A percentile compares a stretch with the other conserved stretches of the same genome.
These are phyloP conservation scores for Fagus crenata DNA, from an alignment of 306 rosid genomes.

Conservation along the genomic window DNA sequence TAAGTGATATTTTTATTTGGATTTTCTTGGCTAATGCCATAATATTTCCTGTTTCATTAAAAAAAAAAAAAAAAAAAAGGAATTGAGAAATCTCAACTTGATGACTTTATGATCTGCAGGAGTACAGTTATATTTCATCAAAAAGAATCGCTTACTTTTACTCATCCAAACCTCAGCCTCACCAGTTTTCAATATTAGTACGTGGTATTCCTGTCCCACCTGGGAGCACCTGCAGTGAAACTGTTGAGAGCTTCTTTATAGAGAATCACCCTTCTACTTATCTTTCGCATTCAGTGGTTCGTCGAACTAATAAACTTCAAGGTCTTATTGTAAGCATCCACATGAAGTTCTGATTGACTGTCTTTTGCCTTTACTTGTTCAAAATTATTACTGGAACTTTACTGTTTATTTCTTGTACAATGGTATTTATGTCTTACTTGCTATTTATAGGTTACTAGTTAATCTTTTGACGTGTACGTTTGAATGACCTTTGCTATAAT, in stretches of 20 bases:
- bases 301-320: slow-evolving; percentile 52
- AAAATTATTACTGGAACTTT: slow-evolving; percentile 3
- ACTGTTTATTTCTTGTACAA: slow-evolving; percentile 3
- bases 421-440: background rate
- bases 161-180: slow-evolving; percentile 63
- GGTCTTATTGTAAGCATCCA: slow-evolving; percentile 61
- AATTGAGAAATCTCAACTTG: slow-evolving; percentile 6
- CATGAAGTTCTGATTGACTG: slow-evolving; percentile 16
- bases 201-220: slow-evolving; percentile 65
- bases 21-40: slow-evolving; percentile 21
- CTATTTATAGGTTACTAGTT: background rate
- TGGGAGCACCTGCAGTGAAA: slow-evolving; percentile 61
- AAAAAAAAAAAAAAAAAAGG: slow-evolving; percentile 11
- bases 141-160: slow-evolving; percentile 58
- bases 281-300: slow-evolving; percentile 67
- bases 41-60: slow-evolving; percentile 20
- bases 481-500: background rate
- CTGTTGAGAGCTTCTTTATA: slow-evolving; percentile 63
- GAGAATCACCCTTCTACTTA: slow-evolving; percentile 77
- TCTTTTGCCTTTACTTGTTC: slow-evolving; percentile 1
- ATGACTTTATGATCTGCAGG: slow-evolving; percentile 50
- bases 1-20: slow-evolving; percentile 46
- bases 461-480: background rate
- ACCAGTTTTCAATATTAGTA: slow-evolving; percentile 62
- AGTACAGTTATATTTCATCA: slow-evolving; percentile 57